phyloP scores from a whole-genome alignment of 345 rosid genomes.

The Melaleuca quinquenervia region DNA sequence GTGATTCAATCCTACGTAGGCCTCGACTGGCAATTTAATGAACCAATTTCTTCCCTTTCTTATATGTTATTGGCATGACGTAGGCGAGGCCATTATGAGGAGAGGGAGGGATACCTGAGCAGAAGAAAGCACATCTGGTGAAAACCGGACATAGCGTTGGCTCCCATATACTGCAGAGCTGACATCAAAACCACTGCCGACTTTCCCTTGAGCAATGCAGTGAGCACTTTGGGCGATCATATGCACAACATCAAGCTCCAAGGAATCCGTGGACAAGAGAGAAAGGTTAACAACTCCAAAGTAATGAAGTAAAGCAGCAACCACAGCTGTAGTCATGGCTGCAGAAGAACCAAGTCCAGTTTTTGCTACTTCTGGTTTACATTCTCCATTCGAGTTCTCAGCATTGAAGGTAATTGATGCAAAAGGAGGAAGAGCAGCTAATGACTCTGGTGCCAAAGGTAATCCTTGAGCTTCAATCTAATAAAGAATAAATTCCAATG shows the following conservation, averaged over 20 bases:
- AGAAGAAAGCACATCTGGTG: slow-evolving; percentile 75
- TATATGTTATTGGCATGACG: background rate
- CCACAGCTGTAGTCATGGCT: slow-evolving; percentile 95
- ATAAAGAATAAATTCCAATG: background rate
- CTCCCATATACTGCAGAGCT: slow-evolving; percentile 98
- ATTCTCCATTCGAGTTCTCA: slow-evolving; percentile 44
- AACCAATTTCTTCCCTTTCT: background rate
- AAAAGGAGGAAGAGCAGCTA: slow-evolving; percentile 77
- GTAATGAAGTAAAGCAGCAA: slow-evolving; percentile 85
- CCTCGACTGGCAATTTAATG: background rate
- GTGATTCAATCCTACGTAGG: background rate
- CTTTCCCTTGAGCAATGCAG: slow-evolving; percentile 96
- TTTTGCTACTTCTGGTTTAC: slow-evolving; percentile 96
- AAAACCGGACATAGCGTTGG: slow-evolving; percentile 88
- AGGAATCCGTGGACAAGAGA: slow-evolving; percentile 20
- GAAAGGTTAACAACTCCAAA: slow-evolving; percentile 75
- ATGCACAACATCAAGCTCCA: slow-evolving; percentile 67
- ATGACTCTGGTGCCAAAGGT: slow-evolving; percentile 68
- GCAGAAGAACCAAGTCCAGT: slow-evolving; percentile 99
- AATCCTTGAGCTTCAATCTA: slow-evolving; percentile 87
- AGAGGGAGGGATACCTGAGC: slow-evolving; percentile 54
- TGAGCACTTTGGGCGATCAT: slow-evolving; percentile 90
- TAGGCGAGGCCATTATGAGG: background rate
- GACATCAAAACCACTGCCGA: slow-evolving; percentile 98
- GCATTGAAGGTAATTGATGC: slow-evolving; percentile 75